Base-by-base conservation (phyloP, 352 stramenopile genomes). In the Globisporangium polare region DNA sequence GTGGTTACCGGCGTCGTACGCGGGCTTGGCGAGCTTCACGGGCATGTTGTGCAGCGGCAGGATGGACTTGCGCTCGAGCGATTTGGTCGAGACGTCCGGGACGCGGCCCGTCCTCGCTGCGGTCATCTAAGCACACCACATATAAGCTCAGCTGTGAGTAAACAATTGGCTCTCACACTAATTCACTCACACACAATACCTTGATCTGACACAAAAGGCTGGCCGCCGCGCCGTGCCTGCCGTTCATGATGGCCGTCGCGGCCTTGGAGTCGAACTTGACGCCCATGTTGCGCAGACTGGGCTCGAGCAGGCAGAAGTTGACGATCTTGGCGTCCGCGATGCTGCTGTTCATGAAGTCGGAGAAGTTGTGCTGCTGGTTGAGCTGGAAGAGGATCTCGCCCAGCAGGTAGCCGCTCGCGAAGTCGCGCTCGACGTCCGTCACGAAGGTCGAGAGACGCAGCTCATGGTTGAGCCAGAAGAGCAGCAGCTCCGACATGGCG, bases 171-270 rank as follows among this genome's bases (percentile, higher is more conserved):
- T 5, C 13, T 1, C 6, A 47, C 12, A 52, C n/a, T 31, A 22
- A 7, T 27, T 31, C 20, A n/a, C 15, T 24, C 27, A 31, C 15
- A 49, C 22, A 43, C 27, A 53, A 2, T 54, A 92, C 79, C 73
- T 94, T 95, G 63, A 96, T 88, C 60, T 96, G 86, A 68, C 95
- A 96, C 13, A 97, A 68, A 39, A 96, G 43, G n/a, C 88, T 83
- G 15, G 77, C 74, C 0, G 83, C 85, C 2, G 70, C 73, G 22
- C 83, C 83, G 12, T 72, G 65, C 31, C 73, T 73, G 50, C 82
- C 74, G 63, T 90, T 92, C 87, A 96, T 96, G 70, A 97, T 90
- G 45, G 73, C 68, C 3, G 72, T 74, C 8, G 89, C 89, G 12
- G 78, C 68, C 42, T 80, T 82, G n/a, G 84, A 75, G 58, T 96